Base-by-base conservation (phyloP, 2,329 filamentous ascomycete species). In the Cadophora sp. region DNA sequence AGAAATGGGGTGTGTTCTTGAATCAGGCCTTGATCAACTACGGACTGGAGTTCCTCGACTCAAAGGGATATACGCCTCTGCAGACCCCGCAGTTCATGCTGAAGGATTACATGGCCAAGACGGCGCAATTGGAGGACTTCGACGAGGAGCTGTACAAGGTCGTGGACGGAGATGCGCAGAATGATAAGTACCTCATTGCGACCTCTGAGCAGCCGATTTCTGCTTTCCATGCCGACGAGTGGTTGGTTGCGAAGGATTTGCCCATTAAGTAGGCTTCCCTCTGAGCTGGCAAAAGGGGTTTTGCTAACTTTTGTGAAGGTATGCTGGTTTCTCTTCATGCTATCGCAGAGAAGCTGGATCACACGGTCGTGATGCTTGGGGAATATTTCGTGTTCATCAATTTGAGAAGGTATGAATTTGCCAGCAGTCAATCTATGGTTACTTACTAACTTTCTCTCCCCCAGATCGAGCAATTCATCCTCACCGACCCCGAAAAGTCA, bases 101-200 rank as follows among this genome's bases (percentile, higher is more conserved):
- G 70, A 92, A 92, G 80, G 92, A 97, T 60, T 91, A 93, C 79
- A 99, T 99, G 96, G 94, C 92, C 68, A 98, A 98, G 85, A 99
- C 96, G 0, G 96, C 96, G 2, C 96, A 99, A 81, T 88, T 99
- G 30, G 94, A 96, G 73, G 92, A 97, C 76, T 99, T 99, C 76
- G 96, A 99, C 77, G 96, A 98, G 79, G 95, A 98, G 80, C 84
- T 99, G 61, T 99, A 99, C 86, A 98, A 98, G 82, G 95, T 99
- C 27, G 89, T 95, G 72, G 91, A 91, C 78, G 92, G 93, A 67
- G 93, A 96, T 74, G 89, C 93, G 71, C 88, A 93, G 74, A 93
- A 91, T 60, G 96, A 98, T 82, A 97, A 97, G 82, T 90, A 90
- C 73, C 80, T 85, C 58, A 85, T 85, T 73, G 93, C 93, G 16